Percentiles rank a stretch among this genome's conserved stretches.
These are phyloP conservation scores for Pythium phragmiticola DNA, from an alignment of 352 stramenopile genomes.

Conservation along the genomic window DNA sequence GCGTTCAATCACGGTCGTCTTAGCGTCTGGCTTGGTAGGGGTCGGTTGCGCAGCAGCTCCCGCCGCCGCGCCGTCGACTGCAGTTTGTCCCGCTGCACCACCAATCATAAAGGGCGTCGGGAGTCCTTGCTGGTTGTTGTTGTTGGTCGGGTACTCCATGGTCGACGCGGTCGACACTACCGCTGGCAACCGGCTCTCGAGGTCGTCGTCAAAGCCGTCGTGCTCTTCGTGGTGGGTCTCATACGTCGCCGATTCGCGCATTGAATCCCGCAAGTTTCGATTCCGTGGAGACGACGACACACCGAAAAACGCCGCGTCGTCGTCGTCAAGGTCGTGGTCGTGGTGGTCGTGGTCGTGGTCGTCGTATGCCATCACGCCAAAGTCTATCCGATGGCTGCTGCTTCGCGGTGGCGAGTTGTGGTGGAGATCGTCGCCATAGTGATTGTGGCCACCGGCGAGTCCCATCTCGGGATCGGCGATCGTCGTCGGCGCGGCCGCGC, in stretches of 20 bases:
- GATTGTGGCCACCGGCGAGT: slow-evolving; percentile 2
- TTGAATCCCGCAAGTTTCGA: slow-evolving; percentile 11
- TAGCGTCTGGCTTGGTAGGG: slow-evolving; percentile 45
- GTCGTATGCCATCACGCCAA: slow-evolving; percentile 27
- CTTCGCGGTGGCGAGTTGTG: background rate
- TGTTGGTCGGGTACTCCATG: slow-evolving; percentile 18
- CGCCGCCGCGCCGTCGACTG: background rate
- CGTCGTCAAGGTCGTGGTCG: slow-evolving; percentile 13
- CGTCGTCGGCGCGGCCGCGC: slow-evolving; percentile 2
- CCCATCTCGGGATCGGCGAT: slow-evolving; percentile 27
- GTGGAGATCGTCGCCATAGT: background rate
- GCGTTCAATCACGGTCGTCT: slow-evolving; percentile 56
- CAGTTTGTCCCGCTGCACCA: background rate
- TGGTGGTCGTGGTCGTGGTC: slow-evolving; percentile 9
- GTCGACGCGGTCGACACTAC: background rate
- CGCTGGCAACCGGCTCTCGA: slow-evolving; percentile 17
- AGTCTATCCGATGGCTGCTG: slow-evolving; percentile 33
- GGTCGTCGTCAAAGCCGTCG: slow-evolving; percentile 29
- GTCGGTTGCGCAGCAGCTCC: background rate
- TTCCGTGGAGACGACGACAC: slow-evolving; percentile 11
- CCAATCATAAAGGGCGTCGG: slow-evolving; percentile 33
- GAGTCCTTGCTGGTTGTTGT: slow-evolving; percentile 15
- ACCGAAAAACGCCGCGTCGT: slow-evolving; percentile 15
- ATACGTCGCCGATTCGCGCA: slow-evolving; percentile 18
- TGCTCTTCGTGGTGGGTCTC: slow-evolving; percentile 25